A percentile compares a stretch with the other conserved stretches of the same genome.
phyloP scores from a whole-genome alignment of 805 yeast species.

The Yamadazyma laniorum region DNA sequence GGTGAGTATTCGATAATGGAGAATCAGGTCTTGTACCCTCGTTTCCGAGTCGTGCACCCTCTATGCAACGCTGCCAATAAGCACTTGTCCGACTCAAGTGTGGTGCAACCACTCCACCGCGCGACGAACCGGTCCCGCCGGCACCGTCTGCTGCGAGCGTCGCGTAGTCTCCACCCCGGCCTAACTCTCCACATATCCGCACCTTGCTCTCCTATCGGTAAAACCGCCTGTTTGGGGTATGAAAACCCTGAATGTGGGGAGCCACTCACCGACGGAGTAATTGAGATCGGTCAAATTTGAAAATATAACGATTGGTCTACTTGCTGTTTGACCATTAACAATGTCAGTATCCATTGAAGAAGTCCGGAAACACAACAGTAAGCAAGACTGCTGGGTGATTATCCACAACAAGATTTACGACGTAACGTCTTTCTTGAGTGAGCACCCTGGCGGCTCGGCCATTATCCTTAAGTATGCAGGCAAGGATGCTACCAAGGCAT shows the following conservation, averaged over 20 bases:
- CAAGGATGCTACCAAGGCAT: constrained; percentile 68
- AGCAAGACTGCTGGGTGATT: constrained; percentile 79
- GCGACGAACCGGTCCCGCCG: too few species aligned
- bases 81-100: too few species aligned
- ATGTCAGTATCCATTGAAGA: constrained; percentile 25
- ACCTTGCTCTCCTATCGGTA: too few species aligned
- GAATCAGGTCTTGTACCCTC: too few species aligned
- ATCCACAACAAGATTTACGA: constrained; percentile 79
- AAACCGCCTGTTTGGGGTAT: not conserved
- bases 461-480: constrained; percentile 54
- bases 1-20: too few species aligned
- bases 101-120: too few species aligned
- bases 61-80: too few species aligned
- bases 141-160: too few species aligned
- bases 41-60: too few species aligned
- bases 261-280: constrained; percentile 1
- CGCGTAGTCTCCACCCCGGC: too few species aligned
- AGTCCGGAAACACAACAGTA: constrained; percentile 47
- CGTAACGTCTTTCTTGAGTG: constrained; percentile 57
- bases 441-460: constrained; percentile 62
- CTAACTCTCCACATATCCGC: too few species aligned
- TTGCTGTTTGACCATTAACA: not conserved
- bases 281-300: not conserved
- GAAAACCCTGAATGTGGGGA: constrained; percentile 6
- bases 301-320: not conserved